These are phyloP conservation scores for Phyllosticta ampelicida DNA, from an alignment of 2,329 filamentous ascomycete genomes.

Conservation along the genomic window DNA sequence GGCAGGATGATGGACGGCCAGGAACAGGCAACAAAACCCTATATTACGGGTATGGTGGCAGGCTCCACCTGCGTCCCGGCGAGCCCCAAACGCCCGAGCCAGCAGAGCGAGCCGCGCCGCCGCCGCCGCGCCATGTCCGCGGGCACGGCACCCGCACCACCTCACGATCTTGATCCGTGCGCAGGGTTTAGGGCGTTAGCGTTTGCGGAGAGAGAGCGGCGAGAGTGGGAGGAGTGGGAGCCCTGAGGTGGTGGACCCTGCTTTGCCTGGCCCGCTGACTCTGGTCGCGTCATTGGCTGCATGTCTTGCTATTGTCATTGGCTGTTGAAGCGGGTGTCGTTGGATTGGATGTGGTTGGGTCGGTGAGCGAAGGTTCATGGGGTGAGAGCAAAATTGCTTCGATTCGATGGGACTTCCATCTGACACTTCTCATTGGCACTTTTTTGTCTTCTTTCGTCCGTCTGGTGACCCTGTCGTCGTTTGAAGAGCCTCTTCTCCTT, in stretches of 20 bases:
- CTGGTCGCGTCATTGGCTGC: not conserved
- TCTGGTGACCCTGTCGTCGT: too few species aligned
- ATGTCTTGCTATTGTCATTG: not conserved
- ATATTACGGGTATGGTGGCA: not conserved
- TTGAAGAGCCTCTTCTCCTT: too few species aligned
- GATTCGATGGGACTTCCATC: too few species aligned
- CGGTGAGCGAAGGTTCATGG: not conserved
- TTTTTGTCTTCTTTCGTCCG: not conserved
- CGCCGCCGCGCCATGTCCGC: not conserved
- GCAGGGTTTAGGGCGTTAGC: not conserved
- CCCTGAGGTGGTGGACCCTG: not conserved
- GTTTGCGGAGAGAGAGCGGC: not conserved
- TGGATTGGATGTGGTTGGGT: not conserved
- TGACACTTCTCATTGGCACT: too few species aligned
- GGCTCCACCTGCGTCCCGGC: not conserved
- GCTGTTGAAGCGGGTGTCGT: not conserved
- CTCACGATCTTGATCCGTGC: conserved; percentile 10
- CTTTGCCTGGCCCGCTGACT: not conserved
- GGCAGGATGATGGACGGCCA: not conserved
- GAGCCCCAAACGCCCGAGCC: not conserved
- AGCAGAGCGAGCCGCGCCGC: not conserved
- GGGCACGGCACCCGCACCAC: conserved; percentile 8
- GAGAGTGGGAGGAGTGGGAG: not conserved
- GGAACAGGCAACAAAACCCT: not conserved
- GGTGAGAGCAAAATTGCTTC: too few species aligned